phyloP scores from a whole-genome alignment of 1,284 basidiomycete genomes.

The Ceratobasidium theobromae region DNA sequence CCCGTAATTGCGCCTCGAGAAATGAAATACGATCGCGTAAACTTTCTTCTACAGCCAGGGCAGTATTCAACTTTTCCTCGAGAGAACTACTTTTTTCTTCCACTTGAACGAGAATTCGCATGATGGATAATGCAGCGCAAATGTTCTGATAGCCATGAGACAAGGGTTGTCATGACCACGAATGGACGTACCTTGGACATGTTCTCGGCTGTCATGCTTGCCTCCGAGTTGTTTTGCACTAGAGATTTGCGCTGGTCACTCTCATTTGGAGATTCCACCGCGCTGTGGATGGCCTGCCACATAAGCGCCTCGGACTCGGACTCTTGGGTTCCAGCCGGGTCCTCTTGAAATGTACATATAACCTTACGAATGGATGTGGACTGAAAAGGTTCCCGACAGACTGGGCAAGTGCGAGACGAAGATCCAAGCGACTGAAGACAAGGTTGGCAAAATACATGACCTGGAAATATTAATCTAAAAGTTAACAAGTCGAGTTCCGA shows the following conservation, averaged over 20 bases:
- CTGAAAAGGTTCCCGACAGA: neutral
- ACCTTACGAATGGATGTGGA: neutral
- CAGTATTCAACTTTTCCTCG: neutral
- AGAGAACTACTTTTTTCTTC: neutral
- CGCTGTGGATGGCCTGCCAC: slow-evolving; percentile 11
- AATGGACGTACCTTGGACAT: neutral
- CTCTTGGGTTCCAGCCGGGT: neutral
- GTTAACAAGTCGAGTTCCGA: too few relatives aligned
- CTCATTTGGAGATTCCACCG: neutral
- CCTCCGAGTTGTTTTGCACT: neutral
- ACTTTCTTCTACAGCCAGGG: neutral
- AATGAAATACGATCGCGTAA: slow-evolving; percentile 15
- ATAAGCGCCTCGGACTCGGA: neutral
- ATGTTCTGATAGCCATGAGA: neutral
- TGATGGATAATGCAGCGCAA: neutral
- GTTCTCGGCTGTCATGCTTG: neutral
- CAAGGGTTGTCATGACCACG: neutral
- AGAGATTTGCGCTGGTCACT: slow-evolving; percentile 3
- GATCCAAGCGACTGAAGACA: neutral
- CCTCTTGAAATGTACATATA: neutral
- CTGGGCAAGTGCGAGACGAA: neutral
- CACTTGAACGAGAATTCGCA: neutral
- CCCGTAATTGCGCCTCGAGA: slow-evolving; percentile 7
- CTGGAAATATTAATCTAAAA: neutral
- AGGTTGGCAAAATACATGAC: slow-evolving; percentile 13